Percentiles rank a stretch among this genome's conserved stretches.
Conservation (phyloP, 1,284 basidiomycete genomes). For the Sporisorium graminicola region DNA sequence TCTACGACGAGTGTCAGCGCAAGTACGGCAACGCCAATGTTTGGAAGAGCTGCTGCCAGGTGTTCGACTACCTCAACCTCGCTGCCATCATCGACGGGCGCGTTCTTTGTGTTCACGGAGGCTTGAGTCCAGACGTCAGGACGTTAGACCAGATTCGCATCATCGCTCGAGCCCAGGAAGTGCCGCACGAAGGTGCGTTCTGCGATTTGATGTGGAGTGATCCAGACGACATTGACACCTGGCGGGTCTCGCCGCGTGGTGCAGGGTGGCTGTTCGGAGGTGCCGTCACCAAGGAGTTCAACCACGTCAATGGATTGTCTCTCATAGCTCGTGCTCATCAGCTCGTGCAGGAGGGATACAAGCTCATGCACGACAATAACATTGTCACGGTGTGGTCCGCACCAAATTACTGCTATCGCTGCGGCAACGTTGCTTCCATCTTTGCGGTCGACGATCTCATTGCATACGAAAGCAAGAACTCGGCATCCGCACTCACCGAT, state of each 20-base stretch:
- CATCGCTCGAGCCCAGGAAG: slow-evolving; percentile 92
- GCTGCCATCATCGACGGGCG: slow-evolving; percentile 97
- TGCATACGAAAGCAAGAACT: slow-evolving; percentile 44
- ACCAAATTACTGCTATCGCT: slow-evolving; percentile 98
- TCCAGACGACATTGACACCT: slow-evolving; percentile 99
- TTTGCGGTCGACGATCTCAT: slow-evolving; percentile 80
- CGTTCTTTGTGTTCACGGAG: slow-evolving; percentile 99
- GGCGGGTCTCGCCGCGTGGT: slow-evolving; percentile 96
- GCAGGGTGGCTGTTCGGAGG: slow-evolving; percentile 99
- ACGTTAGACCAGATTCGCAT: slow-evolving; percentile 99
- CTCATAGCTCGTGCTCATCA: slow-evolving; percentile 98
- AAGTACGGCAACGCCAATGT: slow-evolving; percentile 93
- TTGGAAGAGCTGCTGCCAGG: slow-evolving; percentile 99
- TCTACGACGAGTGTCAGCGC: slow-evolving; percentile 92
- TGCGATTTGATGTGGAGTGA: slow-evolving; percentile 97
- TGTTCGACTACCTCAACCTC: slow-evolving; percentile 99
- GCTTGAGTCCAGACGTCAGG: slow-evolving; percentile 95
- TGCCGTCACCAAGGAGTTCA: slow-evolving; percentile 96
- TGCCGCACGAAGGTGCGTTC: slow-evolving; percentile 99
- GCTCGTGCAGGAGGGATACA: slow-evolving; percentile 98
- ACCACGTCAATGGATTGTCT: slow-evolving; percentile 88
- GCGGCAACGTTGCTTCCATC: slow-evolving; percentile 96
- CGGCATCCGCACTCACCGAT: slow-evolving; percentile 80
- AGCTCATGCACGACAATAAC: slow-evolving; percentile 92
- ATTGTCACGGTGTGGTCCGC: slow-evolving; percentile 99